phyloP scores from a whole-genome alignment of 2,329 filamentous ascomycete species.

The Fusarium verrucosum region DNA sequence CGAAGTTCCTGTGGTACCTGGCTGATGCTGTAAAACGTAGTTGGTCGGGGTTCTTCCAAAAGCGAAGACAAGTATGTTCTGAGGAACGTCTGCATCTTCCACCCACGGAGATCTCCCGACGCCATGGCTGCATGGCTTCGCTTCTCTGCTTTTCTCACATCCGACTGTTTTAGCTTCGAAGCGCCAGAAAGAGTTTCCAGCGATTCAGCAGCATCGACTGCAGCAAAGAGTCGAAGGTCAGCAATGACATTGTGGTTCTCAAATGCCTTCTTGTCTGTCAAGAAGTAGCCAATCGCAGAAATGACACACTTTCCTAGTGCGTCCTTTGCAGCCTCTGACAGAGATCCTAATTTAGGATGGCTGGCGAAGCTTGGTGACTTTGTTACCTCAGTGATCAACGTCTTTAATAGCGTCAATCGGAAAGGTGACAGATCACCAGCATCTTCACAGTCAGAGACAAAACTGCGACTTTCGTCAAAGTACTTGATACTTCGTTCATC shows the following conservation, averaged over 20 bases:
- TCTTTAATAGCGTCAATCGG: slow-evolving; percentile 51
- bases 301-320: slow-evolving; percentile 44
- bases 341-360: slow-evolving; percentile 37
- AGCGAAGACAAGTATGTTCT: slow-evolving; percentile 49
- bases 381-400: slow-evolving; percentile 44
- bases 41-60: slow-evolving; percentile 48
- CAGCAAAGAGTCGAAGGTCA: slow-evolving; percentile 47
- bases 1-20: slow-evolving; percentile 45
- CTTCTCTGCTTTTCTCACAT: slow-evolving; percentile 50
- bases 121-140: slow-evolving; percentile 48
- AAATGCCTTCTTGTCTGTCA: slow-evolving; percentile 47
- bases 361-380: slow-evolving; percentile 42
- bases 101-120: slow-evolving; percentile 53
- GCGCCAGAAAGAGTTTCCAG: slow-evolving; percentile 36
- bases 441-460: slow-evolving; percentile 41
- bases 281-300: slow-evolving; percentile 41
- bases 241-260: slow-evolving; percentile 33
- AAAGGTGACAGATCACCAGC: slow-evolving; percentile 44
- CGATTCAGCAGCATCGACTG: slow-evolving; percentile 46
- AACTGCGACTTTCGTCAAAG: slow-evolving; percentile 45
- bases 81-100: slow-evolving; percentile 58
- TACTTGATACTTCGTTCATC: slow-evolving; percentile 56
- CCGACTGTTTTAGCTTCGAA: slow-evolving; percentile 44
- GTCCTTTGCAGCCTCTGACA: slow-evolving; percentile 42
- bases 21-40: slow-evolving; percentile 46